Base-by-base conservation (phyloP, 805 yeast species). In the Lipomyces japonicus region DNA sequence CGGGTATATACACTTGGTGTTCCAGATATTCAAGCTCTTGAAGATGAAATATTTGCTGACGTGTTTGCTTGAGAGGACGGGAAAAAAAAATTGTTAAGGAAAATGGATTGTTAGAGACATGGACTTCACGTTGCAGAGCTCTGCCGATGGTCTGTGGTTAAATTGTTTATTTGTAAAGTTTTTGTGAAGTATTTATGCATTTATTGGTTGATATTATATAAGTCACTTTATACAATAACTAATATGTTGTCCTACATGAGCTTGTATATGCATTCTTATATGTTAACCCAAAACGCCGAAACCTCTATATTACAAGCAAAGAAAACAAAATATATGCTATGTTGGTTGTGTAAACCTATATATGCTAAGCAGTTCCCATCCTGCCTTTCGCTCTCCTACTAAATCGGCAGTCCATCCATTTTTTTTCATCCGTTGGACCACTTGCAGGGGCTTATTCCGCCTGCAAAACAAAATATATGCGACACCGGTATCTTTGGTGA, bases 381-480 rank as follows among this genome's bases (percentile, higher is more conserved):
- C 97, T 1, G 96, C 96, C 61, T 86, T 86, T 47, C 97, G 74
- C 39, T 74, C 73, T 3, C 80, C 75, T 1, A 87, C 71, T n/a
- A 68, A 59, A 1, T 71, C 69, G 1, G 77, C 78, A 0, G 47
- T 46, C 88, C 95, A 91, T 0, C 75, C 75, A 9, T 64, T 61
- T 1, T 57, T 48, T 14, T 61, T 46, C 81, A 87, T 82, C 2
- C 45, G 39, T 6, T 64, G 59, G 0, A 75, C 75, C 0, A 90
- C 86, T 4, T 64, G 53, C 12, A 77, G 78, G 0, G 97, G 97
- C 31, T 81, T 77, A 63, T 93, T 93, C 57, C 96, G 73, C 5
- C 95, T 96, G 67, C 97, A 91, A 61, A 93, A 93, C 30, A 93
- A 69, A 12, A 93, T 82, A 61, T 88, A 91, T 0, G 97, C 97